phyloP scores from a whole-genome alignment of 1,139 yeast species.

The Saccharomyces hybrid region DNA sequence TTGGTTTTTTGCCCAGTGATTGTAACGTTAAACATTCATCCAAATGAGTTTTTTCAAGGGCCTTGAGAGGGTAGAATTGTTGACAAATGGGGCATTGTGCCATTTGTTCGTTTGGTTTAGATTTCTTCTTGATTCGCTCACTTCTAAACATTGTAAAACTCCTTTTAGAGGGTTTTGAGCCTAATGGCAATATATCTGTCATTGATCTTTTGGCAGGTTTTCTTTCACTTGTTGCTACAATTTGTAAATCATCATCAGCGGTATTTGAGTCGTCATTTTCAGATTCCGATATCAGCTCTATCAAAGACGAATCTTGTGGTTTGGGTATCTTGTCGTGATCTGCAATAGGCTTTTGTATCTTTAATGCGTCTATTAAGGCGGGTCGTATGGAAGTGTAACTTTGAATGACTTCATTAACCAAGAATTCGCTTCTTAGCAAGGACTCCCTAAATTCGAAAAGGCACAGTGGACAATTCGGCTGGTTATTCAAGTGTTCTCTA shows the following conservation, averaged over 20 bases:
- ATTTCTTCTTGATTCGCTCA: slow-evolving; percentile 4
- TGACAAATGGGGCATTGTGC: slow-evolving; percentile 70
- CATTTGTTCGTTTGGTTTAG: slow-evolving; percentile 9
- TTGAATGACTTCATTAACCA: slow-evolving; percentile 64
- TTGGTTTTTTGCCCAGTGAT: slow-evolving; percentile 8
- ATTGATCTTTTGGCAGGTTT: slow-evolving; percentile 13
- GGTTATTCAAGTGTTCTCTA: slow-evolving; percentile 54
- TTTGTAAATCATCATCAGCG: slow-evolving; percentile 27
- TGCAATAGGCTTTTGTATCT: neutral
- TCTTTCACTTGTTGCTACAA: slow-evolving; percentile 17
- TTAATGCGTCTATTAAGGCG: slow-evolving; percentile 15
- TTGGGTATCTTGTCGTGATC: neutral
- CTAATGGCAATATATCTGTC: slow-evolving; percentile 1
- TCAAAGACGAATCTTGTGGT: slow-evolving; percentile 9
- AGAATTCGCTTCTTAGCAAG: slow-evolving; percentile 54
- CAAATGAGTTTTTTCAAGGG: slow-evolving; percentile 60
- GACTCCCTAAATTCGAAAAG: slow-evolving; percentile 64
- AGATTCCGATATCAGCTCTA: slow-evolving; percentile 13
- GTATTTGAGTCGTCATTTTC: slow-evolving; percentile 7
- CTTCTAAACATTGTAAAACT: slow-evolving; percentile 4
- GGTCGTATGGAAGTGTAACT: slow-evolving; percentile 45
- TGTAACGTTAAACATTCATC: slow-evolving; percentile 49
- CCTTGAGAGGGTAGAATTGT: slow-evolving; percentile 45
- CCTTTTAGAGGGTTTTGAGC: slow-evolving; percentile 9
- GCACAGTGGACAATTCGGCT: slow-evolving; percentile 73